These are phyloP conservation scores for Lablab purpureus DNA, from an alignment of 306 rosid species.

Conservation along the genomic window DNA sequence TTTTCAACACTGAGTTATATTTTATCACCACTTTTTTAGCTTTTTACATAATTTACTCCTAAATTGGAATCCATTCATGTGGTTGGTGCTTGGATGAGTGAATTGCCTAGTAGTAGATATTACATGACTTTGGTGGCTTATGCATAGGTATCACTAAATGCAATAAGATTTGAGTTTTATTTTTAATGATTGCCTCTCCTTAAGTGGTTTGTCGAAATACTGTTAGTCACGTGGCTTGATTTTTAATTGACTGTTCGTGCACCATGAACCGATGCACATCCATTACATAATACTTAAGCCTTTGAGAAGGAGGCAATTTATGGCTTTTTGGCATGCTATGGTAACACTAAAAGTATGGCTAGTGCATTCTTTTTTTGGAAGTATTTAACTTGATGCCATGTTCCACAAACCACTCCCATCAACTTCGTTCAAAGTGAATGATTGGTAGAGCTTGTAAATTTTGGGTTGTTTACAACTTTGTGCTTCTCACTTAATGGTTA, in stretches of 20 bases:
- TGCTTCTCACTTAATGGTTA: neutral
- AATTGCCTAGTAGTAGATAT: too few relatives aligned
- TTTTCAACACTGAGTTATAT: neutral
- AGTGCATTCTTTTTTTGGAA: neutral
- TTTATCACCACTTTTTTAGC: neutral
- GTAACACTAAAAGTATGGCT: neutral
- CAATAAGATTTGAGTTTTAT: neutral
- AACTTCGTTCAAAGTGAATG: neutral
- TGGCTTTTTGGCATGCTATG: slow-evolving; percentile 22
- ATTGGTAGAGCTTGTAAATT: neutral
- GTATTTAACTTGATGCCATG: neutral
- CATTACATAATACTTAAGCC: neutral
- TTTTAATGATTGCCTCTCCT: neutral
- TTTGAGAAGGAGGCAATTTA: neutral
- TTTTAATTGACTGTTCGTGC: slow-evolving; percentile 23
- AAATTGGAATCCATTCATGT: too few relatives aligned
- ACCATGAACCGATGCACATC: neutral
- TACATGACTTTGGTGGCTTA: neutral
- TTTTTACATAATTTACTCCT: neutral
- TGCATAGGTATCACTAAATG: neutral
- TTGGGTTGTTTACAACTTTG: slow-evolving; percentile 10
- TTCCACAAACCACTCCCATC: slow-evolving; percentile 1
- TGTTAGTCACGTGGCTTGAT: slow-evolving; percentile 23
- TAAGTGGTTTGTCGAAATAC: slow-evolving; percentile 2
- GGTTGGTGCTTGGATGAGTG: too few relatives aligned